Base-by-base conservation (phyloP, 352 stramenopile genomes). In the Globisporangium mamillatum region DNA sequence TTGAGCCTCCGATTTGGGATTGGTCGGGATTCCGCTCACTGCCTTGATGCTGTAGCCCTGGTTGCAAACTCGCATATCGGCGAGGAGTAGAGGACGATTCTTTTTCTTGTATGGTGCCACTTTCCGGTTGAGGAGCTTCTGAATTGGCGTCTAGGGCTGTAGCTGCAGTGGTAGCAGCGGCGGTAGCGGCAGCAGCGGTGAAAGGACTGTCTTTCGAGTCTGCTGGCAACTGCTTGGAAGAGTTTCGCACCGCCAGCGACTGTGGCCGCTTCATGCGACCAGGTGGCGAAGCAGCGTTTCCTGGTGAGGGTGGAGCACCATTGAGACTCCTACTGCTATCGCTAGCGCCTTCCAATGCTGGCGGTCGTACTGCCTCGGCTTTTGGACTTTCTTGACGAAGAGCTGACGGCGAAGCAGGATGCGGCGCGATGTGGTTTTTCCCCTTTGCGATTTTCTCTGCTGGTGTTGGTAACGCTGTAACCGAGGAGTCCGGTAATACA, bases 371-470 rank as follows among this genome's bases (percentile, higher is more conserved):
- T 27, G 10, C 38, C 8, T 48, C 41, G 4, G 41, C 29, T 9
- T 55, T 64, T 24, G 29, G 2, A 2, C n/a, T 6, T 8, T 8
- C 6, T 8, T 18, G 46, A 9, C 1, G 0, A 3, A 12, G 27
- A 7, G 4, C 9, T 60, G 24, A 2, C 38, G 38, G 20, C 2
- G 16, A 3, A 9, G 38, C n/a, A 4, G 64, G 68, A 9, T 68
- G 64, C 10, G 68, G 68, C 1, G 46, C 68, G 6, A 74, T 64
- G 36, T 64, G 64, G 25, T 70, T 74, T 54, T 71, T 74, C 3
- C 48, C 16, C 5, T 60, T 66, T 4, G 29, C 48, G 8, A 29
- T 0, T 9, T 41, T 65, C 8, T 59, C 50, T 56, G 48, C 4
- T 20, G 54, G 53, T 4, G 65, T 8, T 6, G 54, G 9, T 14